phyloP scores from a whole-genome alignment of 495 filamentous ascomycete genomes.

The Cladorrhinum samala region DNA sequence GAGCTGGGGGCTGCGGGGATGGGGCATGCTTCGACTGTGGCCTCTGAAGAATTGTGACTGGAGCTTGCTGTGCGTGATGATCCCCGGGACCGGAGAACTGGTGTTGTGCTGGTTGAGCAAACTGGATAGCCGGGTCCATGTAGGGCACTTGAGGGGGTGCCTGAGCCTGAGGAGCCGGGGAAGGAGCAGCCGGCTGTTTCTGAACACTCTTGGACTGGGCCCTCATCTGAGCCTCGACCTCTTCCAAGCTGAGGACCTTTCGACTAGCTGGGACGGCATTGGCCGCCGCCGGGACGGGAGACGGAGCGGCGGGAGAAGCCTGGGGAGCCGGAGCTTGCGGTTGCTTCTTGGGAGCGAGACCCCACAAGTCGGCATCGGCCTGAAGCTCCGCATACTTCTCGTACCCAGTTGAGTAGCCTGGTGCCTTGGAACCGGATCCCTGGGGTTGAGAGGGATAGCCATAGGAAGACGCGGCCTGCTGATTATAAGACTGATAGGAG shows the following conservation, averaged over 20 bases:
- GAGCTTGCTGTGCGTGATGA: constrained; percentile 18
- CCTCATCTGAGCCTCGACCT: constrained; percentile 92
- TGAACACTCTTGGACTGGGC: constrained; percentile 53
- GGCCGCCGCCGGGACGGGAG: constrained; percentile 24
- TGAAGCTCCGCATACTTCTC: constrained; percentile 88
- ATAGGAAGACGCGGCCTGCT: constrained; percentile 28
- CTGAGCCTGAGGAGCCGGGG: constrained; percentile 24
- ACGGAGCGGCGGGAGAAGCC: constrained; percentile 22
- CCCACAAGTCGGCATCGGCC: constrained; percentile 91
- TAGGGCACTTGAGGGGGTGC: constrained; percentile 28
- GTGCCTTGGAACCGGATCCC: constrained; percentile 41
- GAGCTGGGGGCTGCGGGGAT: constrained; percentile 22
- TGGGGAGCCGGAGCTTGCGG: constrained; percentile 28
- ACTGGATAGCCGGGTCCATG: constrained; percentile 18
- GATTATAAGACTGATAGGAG: constrained; percentile 24
- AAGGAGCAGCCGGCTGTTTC: constrained; percentile 23
- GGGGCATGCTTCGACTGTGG: constrained; percentile 34
- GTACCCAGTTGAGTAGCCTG: constrained; percentile 62
- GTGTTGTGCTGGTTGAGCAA: constrained; percentile 20
- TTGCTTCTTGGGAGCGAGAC: constrained; percentile 57
- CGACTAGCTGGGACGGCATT: constrained; percentile 34
- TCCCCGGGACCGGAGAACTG: constrained; percentile 25
- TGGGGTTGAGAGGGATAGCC: constrained; percentile 39
- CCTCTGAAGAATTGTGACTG: constrained; percentile 42
- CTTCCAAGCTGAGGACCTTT: constrained; percentile 93